Base-by-base conservation (phyloP, 2,329 filamentous ascomycete genomes). In the Coniochaeta prunicola region DNA sequence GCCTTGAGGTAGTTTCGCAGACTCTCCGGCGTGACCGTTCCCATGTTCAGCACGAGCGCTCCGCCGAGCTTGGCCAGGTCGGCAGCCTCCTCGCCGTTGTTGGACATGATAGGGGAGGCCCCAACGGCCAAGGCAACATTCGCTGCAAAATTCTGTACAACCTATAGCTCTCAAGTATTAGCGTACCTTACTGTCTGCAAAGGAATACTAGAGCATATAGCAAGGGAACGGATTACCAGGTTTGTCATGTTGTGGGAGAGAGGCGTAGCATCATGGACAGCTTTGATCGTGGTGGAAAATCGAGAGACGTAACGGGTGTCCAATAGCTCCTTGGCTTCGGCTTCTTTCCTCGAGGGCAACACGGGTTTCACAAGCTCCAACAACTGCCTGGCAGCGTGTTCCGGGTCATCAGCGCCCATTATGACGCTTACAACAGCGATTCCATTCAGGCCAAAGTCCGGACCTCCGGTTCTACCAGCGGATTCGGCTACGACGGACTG, bases 201-300 rank as follows among this genome's bases (percentile, higher is more conserved):
- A 8, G 40, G 21, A 21, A 4, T 10, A 12, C 40, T 8, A 15
- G 4, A 26, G 38, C 6, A 30, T n/a, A 10, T 17, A 12, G 4
- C n/a, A 34, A 0, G 28, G 4, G 4, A 59, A 69, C 56, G n/a
- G 17, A 21, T 17, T 63, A 78, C 93, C 57, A 92, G 80, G 71
- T 97, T 97, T 57, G 94, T 97, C 91, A 97, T 97, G 74, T 96
- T 97, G 75, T 97, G 93, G 56, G 89, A 89, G 24, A 97, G 80
- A 0, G 92, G 92, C 59, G 83, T 87, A 48, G 74, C 78, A 2
- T 77, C 71, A 5, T 83, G 83, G 54, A 96, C 81, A 6, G 79
- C 77, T 60, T 76, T 77, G 48, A 96, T 77, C 19, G 89, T 74
- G 42, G 67, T 67, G 1, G 73, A 70, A 4, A 71, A 69, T 13